Base-by-base conservation (phyloP, 768 basidiomycete genomes). In the Tremella yokohamensis region DNA sequence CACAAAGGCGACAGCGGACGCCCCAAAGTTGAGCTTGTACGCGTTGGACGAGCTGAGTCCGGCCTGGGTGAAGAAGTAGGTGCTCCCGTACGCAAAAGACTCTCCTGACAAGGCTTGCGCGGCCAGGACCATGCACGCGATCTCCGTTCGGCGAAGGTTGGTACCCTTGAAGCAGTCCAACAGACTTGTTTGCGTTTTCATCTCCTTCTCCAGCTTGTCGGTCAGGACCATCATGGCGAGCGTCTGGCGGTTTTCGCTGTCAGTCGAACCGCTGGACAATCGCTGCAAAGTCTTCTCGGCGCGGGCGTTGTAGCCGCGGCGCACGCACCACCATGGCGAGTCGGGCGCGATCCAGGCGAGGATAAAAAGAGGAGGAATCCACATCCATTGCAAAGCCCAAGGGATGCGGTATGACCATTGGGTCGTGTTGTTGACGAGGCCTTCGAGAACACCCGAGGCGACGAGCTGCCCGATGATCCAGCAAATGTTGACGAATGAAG, bases 311-410 rank as follows among this genome's bases (percentile, higher is more conserved):
- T 66, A 62, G 9, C 69, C 71, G 29, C 71, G 52, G 8, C 71
- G 68, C 29, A 78, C 76, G 42, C 67, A 65, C 70, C 69, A 78
- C 68, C 67, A 76, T 4, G 75, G 76, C 12, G 65, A 66, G 18
- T 62, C 56, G 2, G 66, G 66, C 2, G 54, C 54, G 39, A 60
- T 61, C 44, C 52, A 29, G 26, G 54, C 52, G 47, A 57, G 39
- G 37, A 56, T 24, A 49, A 63, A 47, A 20, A 65, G 61, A 19
- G 58, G 54, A 11, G 57, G 26, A 6, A 62, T 62, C 63, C 64
- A 68, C 52, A 63, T 52, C 66, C 66, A 65, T 50, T 65, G 60
- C 9, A 61, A 11, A 16, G 54, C 51, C 48, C 51, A 61, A 7
- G 63, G 63, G 40, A 68, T 58, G 25, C 54, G 16, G 38, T 42